phyloP scores from a whole-genome alignment of 768 basidiomycete genomes.

The Mycena polygramma region DNA sequence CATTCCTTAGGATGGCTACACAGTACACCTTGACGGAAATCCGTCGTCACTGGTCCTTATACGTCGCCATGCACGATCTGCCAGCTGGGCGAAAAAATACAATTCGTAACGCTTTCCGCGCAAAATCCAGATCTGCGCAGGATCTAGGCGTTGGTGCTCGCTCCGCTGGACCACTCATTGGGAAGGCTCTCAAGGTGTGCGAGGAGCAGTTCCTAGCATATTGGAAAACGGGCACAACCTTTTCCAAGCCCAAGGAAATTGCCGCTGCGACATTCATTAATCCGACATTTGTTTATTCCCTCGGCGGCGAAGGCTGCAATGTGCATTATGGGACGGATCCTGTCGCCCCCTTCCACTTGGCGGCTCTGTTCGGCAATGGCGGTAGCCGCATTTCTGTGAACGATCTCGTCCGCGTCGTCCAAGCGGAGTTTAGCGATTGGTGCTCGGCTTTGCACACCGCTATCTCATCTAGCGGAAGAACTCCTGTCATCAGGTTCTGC shows the following conservation, averaged over 20 bases:
- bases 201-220: constrained; percentile 46
- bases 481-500: constrained; percentile 53
- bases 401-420: constrained; percentile 35
- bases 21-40: constrained; percentile 53
- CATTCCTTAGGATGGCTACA: constrained; percentile 54
- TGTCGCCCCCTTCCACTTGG: constrained; percentile 55
- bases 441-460: constrained; percentile 17
- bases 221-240: constrained; percentile 59
- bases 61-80: constrained; percentile 46
- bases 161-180: constrained; percentile 54
- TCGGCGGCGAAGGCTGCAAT: constrained; percentile 51
- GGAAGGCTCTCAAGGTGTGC: constrained; percentile 31
- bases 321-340: constrained; percentile 63
- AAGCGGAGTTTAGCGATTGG: constrained; percentile 40
- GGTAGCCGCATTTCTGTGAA: background rate
- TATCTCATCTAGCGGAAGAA: constrained; percentile 4
- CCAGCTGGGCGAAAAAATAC: constrained; percentile 38
- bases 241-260: constrained; percentile 34
- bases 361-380: constrained; percentile 16
- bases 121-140: constrained; percentile 32
- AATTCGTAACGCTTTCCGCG: constrained; percentile 25
- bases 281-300: constrained; percentile 61
- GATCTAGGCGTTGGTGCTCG: constrained; percentile 28
- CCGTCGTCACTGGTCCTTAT: constrained; percentile 56
- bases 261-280: constrained; percentile 51